These are phyloP conservation scores for Arthrinium puccinioides DNA, from an alignment of 2,329 filamentous ascomycete genomes.

Conservation along the genomic window DNA sequence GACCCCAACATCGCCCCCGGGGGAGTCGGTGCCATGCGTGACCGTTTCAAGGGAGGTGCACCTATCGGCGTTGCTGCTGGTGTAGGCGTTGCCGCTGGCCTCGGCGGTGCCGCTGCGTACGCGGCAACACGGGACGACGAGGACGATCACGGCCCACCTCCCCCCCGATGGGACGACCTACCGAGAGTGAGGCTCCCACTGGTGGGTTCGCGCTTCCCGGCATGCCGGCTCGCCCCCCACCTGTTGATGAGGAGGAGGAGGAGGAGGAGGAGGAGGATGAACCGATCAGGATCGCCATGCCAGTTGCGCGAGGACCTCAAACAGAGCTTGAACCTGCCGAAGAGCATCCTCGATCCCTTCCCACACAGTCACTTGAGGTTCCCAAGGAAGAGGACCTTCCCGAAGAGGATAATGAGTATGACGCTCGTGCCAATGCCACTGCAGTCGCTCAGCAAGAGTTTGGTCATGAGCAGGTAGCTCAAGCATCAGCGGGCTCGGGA, in stretches of 20 bases:
- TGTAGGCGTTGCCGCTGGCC: constrained; percentile 9
- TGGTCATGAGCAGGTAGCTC: constrained; percentile 27
- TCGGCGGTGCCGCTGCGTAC: constrained; percentile 19
- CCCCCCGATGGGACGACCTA: constrained; percentile 47
- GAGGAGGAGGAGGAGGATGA: constrained; percentile 42
- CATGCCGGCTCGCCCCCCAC: constrained; percentile 55
- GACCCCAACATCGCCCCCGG: constrained; percentile 46
- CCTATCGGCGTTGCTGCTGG: constrained; percentile 22
- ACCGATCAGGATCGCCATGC: constrained; percentile 80
- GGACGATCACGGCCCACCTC: constrained; percentile 41
- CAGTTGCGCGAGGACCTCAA: constrained; percentile 60
- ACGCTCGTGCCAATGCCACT: constrained; percentile 52
- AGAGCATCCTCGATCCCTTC: constrained; percentile 52
- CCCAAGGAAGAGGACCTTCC: constrained; percentile 58
- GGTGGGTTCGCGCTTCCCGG: constrained; percentile 75
- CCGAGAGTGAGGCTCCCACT: constrained; percentile 38
- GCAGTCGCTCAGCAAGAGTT: constrained; percentile 43
- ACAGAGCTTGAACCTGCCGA: constrained; percentile 43
- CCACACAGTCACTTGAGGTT: constrained; percentile 54
- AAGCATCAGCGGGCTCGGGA: constrained; percentile 26
- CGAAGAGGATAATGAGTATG: constrained; percentile 56
- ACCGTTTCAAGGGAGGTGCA: constrained; percentile 66
- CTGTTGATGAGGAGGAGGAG: constrained; percentile 47
- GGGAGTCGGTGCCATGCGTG: constrained; percentile 69
- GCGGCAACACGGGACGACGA: constrained; percentile 26